A percentile compares a stretch with the other conserved stretches of the same genome.
Conservation (phyloP, 2,329 filamentous ascomycete genomes). For the Colletotrichum simmondsii region DNA sequence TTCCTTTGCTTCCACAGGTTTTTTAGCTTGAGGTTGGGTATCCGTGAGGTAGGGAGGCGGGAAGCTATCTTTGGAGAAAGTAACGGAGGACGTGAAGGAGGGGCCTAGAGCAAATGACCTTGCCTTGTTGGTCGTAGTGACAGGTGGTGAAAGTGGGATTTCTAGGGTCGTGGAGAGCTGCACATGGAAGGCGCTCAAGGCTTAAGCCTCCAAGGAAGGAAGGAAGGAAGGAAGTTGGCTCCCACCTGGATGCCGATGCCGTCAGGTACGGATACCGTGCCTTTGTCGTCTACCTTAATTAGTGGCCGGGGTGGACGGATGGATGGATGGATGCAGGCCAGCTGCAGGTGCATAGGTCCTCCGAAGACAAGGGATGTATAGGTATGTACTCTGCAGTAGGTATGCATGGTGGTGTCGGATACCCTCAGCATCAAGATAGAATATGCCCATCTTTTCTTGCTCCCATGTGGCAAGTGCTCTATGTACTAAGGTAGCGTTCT, state of each 20-base stretch:
- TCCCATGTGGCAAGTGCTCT: background rate
- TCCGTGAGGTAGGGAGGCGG: no score
- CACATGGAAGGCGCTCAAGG: background rate
- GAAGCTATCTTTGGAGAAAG: background rate
- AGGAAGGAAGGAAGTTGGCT: background rate
- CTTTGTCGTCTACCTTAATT: background rate
- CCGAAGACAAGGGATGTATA: background rate
- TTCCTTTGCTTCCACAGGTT: background rate
- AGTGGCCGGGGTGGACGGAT: background rate
- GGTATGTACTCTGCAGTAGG: background rate
- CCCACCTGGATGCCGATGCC: background rate
- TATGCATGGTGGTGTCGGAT: background rate
- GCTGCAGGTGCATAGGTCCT: background rate
- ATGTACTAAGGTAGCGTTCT: background rate
- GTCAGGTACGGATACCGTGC: background rate
- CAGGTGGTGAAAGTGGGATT: background rate
- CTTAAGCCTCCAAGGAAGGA: background rate
- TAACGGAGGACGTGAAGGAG: background rate
- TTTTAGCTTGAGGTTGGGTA: background rate
- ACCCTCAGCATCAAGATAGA: background rate
- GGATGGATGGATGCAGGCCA: background rate
- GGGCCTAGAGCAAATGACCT: background rate
- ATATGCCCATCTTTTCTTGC: background rate
- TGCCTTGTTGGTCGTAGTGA: constrained; percentile 1
- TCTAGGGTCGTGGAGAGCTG: constrained; percentile 18